phyloP scores from a whole-genome alignment of 2,329 filamentous ascomycete genomes.

The Colletotrichum horii region DNA sequence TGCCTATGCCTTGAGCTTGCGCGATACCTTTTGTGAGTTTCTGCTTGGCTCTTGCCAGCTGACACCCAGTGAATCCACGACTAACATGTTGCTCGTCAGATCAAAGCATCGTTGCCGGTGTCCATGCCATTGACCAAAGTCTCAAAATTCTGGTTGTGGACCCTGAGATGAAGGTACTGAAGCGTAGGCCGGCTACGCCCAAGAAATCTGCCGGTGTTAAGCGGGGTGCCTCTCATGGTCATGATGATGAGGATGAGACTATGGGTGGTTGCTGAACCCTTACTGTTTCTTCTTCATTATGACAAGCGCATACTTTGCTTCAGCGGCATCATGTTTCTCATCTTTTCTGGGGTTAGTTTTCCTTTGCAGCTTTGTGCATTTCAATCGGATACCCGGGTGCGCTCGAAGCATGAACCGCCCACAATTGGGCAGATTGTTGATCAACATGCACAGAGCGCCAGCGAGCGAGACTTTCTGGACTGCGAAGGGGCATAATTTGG shows the following conservation, averaged over 20 bases:
- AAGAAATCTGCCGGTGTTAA: background rate
- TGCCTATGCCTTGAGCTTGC: constrained; percentile 17
- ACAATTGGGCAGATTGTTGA: too few species aligned
- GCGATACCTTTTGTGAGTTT: constrained; percentile 40
- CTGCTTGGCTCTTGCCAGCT: background rate
- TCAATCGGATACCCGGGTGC: too few species aligned
- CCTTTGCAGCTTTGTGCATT: too few species aligned
- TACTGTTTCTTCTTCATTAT: too few species aligned
- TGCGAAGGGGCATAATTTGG: too few species aligned
- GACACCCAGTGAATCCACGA: background rate
- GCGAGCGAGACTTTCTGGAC: too few species aligned
- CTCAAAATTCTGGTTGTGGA: constrained; percentile 16
- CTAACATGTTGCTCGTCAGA: background rate
- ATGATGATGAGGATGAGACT: background rate
- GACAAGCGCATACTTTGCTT: too few species aligned
- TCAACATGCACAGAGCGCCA: too few species aligned
- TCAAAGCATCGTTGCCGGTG: background rate
- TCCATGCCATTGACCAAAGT: background rate
- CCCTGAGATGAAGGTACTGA: constrained; percentile 15
- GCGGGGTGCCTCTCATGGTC: background rate
- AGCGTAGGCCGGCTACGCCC: background rate
- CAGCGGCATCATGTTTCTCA: too few species aligned
- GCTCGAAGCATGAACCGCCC: too few species aligned
- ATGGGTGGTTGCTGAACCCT: background rate
- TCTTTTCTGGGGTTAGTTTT: too few species aligned